Evolutionary conservation across 169 alveolate genomes (phyloP), one percentile per base, ranked within the genome.

Genomic region (Theileria orientalis): DNA sequence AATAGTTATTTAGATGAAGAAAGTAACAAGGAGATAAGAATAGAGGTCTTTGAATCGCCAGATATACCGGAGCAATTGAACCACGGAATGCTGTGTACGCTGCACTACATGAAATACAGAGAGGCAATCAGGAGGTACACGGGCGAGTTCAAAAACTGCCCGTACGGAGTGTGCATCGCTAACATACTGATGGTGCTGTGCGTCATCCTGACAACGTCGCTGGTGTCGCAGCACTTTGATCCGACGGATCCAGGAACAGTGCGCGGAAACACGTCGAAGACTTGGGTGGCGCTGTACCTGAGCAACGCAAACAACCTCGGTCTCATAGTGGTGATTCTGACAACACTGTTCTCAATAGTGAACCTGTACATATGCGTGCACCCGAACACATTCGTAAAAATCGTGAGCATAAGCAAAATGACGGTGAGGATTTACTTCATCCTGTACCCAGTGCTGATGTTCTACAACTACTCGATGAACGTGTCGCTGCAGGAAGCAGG

Each of bases 101-200:
- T 89, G 54, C 76, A 80, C 52, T 89, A 83, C 46, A 89, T 89
- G 94, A 89, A 82, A 27, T 83, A 80, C 57, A 60, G 94, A n/a
- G 94, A 89, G 62, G 83, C 83, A 25, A 14, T 82, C 35, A 69
- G 94, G 33, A 63, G 84, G 23, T 83, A 84, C 49, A 84, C 71
- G 66, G 80, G 82, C 1, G 89, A 85, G 19, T 62, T 82, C 49
- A 69, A 41, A 33, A 72, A 73, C 54, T 80, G 76, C 30, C 74
- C 91, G 13, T 54, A 70, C 7, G 57, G 51, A 9, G 69, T 59
- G 52, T 84, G 90, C 37, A 75, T 76, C 3, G 61, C 63, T 9
- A 37, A 70, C 35, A 74, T 79, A 29, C 54, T 74, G 33, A 30
- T 83, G 41, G 85, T 84, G 1, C 67, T 83, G 21, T 32, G 78